Base-by-base conservation (phyloP, 768 basidiomycete species). In the Pleurotus salmoneostramineus region DNA sequence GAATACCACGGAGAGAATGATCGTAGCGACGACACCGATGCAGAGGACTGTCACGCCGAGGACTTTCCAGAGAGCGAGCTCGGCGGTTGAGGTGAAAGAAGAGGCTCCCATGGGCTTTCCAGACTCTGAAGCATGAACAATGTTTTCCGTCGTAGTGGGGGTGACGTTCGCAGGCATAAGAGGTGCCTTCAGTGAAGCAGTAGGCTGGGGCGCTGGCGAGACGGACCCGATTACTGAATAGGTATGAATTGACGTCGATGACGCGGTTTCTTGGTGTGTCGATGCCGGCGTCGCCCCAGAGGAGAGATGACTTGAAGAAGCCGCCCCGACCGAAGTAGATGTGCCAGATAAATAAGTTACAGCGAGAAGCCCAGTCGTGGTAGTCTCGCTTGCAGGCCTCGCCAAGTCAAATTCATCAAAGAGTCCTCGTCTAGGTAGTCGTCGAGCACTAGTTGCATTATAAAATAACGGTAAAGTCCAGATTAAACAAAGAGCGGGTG, bases 31-130 rank as follows among this genome's bases (percentile, higher is more conserved):
- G 37, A 82, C 74, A 49, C 77, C 83, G 63, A 91, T 75, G n/a
- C 79, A 75, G 59, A 88, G 81, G 56, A 88, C 77, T 10, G 80
- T 77, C 58, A 90, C 81, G 15, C 89, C 88, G 54, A 90, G 78
- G 46, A 87, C 78, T 69, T 87, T 86, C 88, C 88, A 89, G 65
- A 81, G 72, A 32, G 75, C 77, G 17, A 78, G 72, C 64, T 79
- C 81, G 15, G 67, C 74, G 12, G 72, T 72, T 31, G 78, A 72
- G 33, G 72, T 74, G 12, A 67, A 58, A 27, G 67, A 58, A 2
- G 50, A 34, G 33, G 58, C 14, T 6, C 33, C 37, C 11, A 43
- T 6, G 15, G 52, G 15, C n/a, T 21, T 33, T 12, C n/a, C n/a
- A 32, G 48, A 8, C 27, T 34, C 33, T 7, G 5, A 32, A 17